Base-by-base conservation (phyloP, 2,329 filamentous ascomycete genomes). In the Fusarium oligoseptatum region DNA sequence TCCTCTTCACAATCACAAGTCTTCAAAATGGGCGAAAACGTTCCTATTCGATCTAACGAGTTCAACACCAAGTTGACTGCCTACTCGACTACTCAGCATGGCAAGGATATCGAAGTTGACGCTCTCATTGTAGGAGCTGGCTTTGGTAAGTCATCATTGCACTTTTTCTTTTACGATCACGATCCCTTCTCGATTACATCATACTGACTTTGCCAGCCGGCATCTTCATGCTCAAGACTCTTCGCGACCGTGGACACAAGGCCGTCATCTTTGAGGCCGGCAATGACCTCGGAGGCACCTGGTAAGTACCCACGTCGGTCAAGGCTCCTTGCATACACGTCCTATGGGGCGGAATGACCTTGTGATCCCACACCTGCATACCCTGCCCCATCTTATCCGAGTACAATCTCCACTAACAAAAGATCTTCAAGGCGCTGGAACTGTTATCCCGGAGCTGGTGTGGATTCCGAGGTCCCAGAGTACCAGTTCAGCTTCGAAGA, bases 401-500 rank as follows among this genome's bases (percentile, higher is more conserved):
- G 43, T 24, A 48, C 43, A 52, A 52, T 52, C 48, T 52, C 48
- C 48, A 52, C 48, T 52, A n/a, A 52, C 48, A 29, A n/a, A 43
- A 43, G 14, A n/a, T 15, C 15, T 14, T 22, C 48, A 52, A 52
- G 90, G 89, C 80, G 85, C 50, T 90, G 85, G 86, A 90, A 90
- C 78, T 84, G 85, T 73, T 91, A 90, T 72, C 89, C 88, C 0
- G 89, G 88, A 0, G 85, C 88, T 2, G 80, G 83, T 0, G 88
- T 90, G 3, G 90, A 92, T 79, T 88, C 85, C 0, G 85, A 88
- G 63, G 83, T 88, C 3, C 87, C 88, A 0, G 82, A 86, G 63
- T 91, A 91, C 68, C 84, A 90, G 72, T 87, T 87, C 64, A 87
- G 84, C 2, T 87, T 85, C 77, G 88, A 88, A 10, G 85, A 87